Conservation (phyloP, 2,329 filamentous ascomycete species). For the Pseudovirgaria hyperparasitica region DNA sequence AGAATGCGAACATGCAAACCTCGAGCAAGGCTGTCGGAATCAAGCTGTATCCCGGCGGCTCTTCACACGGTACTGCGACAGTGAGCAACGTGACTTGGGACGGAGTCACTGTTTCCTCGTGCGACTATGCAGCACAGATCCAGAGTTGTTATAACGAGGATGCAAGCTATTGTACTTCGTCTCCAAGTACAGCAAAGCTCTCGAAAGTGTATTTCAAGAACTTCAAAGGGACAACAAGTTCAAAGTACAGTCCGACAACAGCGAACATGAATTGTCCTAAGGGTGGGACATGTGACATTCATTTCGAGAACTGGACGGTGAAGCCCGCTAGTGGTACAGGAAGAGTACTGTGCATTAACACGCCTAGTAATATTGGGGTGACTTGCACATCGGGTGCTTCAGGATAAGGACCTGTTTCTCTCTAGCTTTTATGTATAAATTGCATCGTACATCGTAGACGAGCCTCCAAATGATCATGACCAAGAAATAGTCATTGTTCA, state of each 20-base stretch:
- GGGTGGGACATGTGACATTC: slow-evolving; percentile 4
- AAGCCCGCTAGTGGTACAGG: slow-evolving; percentile 2
- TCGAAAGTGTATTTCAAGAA: slow-evolving; percentile 5
- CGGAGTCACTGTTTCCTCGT: slow-evolving; percentile 2
- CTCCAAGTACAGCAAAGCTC: slow-evolving; percentile 3
- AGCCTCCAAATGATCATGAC: too few relatives aligned
- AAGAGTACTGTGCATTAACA: slow-evolving; percentile 5
- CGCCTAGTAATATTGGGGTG: slow-evolving; percentile 2
- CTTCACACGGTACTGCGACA: slow-evolving; percentile 16
- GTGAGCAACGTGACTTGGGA: slow-evolving; percentile 5
- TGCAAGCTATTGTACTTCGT: slow-evolving; percentile 3
- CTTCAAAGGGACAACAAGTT: slow-evolving; percentile 4
- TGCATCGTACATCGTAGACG: too few relatives aligned
- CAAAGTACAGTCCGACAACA: slow-evolving; percentile 3
- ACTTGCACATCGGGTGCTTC: too few relatives aligned
- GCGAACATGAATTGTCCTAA: slow-evolving; percentile 6
- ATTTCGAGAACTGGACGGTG: slow-evolving; percentile 4
- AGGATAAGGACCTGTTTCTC: too few relatives aligned
- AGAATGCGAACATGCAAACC: slow-evolving; percentile 26
- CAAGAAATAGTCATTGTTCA: too few relatives aligned
- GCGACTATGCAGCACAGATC: slow-evolving; percentile 6
- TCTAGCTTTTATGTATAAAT: too few relatives aligned
- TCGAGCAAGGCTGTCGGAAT: slow-evolving; percentile 35
- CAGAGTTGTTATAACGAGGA: slow-evolving; percentile 5
- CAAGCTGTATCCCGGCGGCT: slow-evolving; percentile 31